Evolutionary conservation across 495 filamentous ascomycete species (phyloP), one percentile per base, ranked within the genome.

Genomic region (Pseudomonodictys pantanalensis): DNA sequence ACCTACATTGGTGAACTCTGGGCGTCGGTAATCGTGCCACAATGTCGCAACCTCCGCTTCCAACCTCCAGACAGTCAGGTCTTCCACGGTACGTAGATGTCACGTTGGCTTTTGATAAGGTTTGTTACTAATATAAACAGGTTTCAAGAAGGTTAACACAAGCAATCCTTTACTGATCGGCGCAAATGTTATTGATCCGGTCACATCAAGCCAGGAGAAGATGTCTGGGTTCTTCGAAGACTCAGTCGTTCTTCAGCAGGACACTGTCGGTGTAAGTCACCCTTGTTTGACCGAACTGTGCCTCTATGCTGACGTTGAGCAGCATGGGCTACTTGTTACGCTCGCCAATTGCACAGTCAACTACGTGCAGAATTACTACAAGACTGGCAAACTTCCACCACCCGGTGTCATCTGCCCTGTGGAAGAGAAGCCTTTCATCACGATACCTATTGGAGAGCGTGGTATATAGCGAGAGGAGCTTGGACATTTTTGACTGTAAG

Each of bases 211-310:
- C 25, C 20, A 32, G 15, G 39, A 56, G 24, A 45, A 56, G 41
- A 56, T 56, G 52, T 29, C 52, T 6, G 25, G 23, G 2, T 29
- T 56, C 4, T 56, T 56, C 39, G 3, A 8, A n/a, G 52, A 28
- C 52, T 56, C 52, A 5, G 52, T 29, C 9, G 24, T 56, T 28
- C 41, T 56, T 7, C 1, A 2, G n/a, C 52, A 56, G 38, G 41
- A 56, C 10, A 26, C 39, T 46, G 41, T 56, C 11, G 52, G 52
- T 1, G 52, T 56, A 56, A 30, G 52, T 56, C 12, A 18, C 9
- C 15, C 32, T 2, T 10, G 1, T 18, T 32, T n/a, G 20, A 17
- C 15, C 29, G 20, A 7, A 17, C 15, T 39, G 12, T 2, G 12
- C 24, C 11, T 6, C 2, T 15, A 3, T 11, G 20, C 23, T 26